phyloP scores from a whole-genome alignment of 495 filamentous ascomycete species.

The Talaromyces ruber region DNA sequence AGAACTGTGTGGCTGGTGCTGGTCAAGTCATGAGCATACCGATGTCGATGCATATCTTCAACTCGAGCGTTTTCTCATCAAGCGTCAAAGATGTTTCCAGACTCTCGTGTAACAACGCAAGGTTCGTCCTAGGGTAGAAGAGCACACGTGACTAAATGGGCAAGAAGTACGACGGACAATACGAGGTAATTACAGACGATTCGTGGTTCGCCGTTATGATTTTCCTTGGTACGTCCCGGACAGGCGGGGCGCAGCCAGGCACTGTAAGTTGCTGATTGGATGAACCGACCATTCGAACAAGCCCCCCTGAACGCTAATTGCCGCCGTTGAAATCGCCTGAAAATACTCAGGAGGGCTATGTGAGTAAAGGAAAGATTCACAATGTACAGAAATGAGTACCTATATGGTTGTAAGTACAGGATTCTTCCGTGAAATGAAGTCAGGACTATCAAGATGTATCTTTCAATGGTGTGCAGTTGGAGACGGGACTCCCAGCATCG shows the following conservation, averaged over 20 bases:
- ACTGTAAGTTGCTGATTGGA: not conserved
- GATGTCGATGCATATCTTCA: not conserved
- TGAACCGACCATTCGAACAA: not conserved
- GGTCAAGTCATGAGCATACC: not conserved
- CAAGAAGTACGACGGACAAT: not conserved
- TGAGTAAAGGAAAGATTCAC: not conserved
- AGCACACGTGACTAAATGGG: not conserved
- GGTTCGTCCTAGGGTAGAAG: not conserved
- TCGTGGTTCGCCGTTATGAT: not conserved
- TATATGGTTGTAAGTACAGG: not conserved
- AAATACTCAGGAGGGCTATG: not conserved
- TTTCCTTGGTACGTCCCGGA: not conserved
- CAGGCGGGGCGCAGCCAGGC: not conserved
- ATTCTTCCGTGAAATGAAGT: not conserved
- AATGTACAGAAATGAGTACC: not conserved
- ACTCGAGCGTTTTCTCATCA: not conserved
- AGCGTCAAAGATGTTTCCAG: not conserved
- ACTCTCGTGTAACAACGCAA: not conserved
- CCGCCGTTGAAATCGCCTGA: not conserved
- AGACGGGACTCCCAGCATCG: not conserved
- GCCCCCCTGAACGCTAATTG: not conserved
- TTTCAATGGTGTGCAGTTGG: not conserved
- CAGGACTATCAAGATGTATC: not conserved
- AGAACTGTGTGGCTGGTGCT: not conserved
- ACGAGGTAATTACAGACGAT: not conserved